Evolutionary conservation across 495 filamentous ascomycete genomes (phyloP).

Genomic region (Cercophora newfieldiana): DNA sequence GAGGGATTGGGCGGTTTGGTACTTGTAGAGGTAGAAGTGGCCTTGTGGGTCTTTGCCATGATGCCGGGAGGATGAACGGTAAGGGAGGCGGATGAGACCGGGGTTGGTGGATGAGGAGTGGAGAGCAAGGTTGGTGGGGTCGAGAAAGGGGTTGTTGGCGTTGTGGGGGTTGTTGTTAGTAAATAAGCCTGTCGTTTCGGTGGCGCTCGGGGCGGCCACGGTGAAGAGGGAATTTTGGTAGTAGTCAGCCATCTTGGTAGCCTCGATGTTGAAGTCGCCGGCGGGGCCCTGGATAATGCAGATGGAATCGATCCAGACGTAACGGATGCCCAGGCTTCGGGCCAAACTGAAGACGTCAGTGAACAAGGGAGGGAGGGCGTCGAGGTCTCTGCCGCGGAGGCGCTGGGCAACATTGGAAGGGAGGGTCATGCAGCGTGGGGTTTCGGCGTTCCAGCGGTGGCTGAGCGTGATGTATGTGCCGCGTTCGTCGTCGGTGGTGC

Average conservation of each 20-base stretch:
- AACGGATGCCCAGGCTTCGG: background rate
- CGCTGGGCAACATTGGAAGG: background rate
- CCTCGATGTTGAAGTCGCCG: constrained; percentile 5
- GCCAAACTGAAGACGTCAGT: constrained; percentile 7
- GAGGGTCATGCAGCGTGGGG: background rate
- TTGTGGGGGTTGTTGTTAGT: background rate
- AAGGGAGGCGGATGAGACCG: constrained; percentile 8
- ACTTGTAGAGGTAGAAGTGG: constrained; percentile 16
- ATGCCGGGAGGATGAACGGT: too few species aligned
- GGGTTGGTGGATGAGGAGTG: too few species aligned
- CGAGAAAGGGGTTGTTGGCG: background rate
- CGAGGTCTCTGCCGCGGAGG: background rate
- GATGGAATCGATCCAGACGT: constrained; percentile 19
- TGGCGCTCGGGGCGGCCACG: constrained; percentile 3
- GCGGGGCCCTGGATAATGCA: constrained; percentile 14
- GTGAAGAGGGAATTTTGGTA: constrained; percentile 17
- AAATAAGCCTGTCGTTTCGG: constrained; percentile 1
- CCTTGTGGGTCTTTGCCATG: constrained; percentile 1
- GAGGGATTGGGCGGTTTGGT: background rate
- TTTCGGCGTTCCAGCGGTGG: constrained; percentile 14
- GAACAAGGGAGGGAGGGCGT: constrained; percentile 5
- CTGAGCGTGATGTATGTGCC: constrained; percentile 14
- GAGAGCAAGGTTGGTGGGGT: background rate
- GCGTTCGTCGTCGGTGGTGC: background rate
- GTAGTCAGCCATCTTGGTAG: constrained; percentile 15